Base-by-base conservation (phyloP, 768 basidiomycete genomes). In the Phylloporus arenicola region DNA sequence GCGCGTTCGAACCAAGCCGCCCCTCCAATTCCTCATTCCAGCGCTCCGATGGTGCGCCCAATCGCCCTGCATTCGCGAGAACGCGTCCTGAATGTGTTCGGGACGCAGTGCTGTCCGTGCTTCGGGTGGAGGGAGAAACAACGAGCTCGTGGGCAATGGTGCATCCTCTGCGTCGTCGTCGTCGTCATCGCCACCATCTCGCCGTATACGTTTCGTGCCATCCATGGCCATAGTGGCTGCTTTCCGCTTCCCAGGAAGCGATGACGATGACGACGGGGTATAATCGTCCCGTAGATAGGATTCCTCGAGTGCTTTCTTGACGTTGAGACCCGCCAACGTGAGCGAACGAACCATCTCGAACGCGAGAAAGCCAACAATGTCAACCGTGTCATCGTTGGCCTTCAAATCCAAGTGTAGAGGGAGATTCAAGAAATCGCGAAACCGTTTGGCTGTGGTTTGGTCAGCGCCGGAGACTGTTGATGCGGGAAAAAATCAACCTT, bases 311-410 rank as follows among this genome's bases (percentile, higher is more conserved):
- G 84, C 77, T 57, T 81, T 84, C 69, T 91, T 91, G 60, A 93
- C 85, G 27, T 85, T 81, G 33, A 93, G 78, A 2, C 91, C 94
- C 1, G 88, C 90, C 37, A 95, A 77, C 0, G 92, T 93, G 43
- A 98, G 79, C 3, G 91, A 89, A 45, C 93, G 85, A 27, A 97
- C 93, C 85, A 95, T 93, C 68, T 98, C 94, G 69, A 95, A 98
- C 0, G 92, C 88, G 39, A 98, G 82, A 72, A 97, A 98, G 22
- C 94, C 94, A 59, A 97, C 91, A 52, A 96, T 94, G 63, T 98
- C 94, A 61, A 94, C 76, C 3, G 94, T 93, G 67, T 96, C 93
- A 67, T 96, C 94, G 68, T 88, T 89, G 27, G 88, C 82, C 70
- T 88, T 90, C 53, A 92, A 77, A 61, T 96, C 92, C 38, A 95